Evolutionary conservation across 768 basidiomycete genomes (phyloP), one percentile per base, ranked within the genome.

Genomic region (Boletus huronensis): DNA sequence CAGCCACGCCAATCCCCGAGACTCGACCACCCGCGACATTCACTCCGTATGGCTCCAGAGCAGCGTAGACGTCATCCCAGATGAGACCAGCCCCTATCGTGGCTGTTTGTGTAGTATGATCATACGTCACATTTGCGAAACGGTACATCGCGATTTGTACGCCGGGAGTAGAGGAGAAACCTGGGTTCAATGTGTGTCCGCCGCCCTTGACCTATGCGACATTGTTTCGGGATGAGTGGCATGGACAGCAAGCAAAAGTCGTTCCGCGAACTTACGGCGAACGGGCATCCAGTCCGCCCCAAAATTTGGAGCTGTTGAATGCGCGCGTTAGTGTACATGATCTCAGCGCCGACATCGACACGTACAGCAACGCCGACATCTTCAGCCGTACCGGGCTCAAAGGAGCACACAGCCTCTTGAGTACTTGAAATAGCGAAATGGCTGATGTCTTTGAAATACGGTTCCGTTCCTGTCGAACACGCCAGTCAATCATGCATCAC

Each of bases 41-140:
- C 8, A 82, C 78, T 6, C 71, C 73, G 51, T 72, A 60, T 0
- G 78, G 80, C 6, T 70, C 73, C 5, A 88, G 73, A 6, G 77
- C 79, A 3, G 72, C 70, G 57, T 86, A 87, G 67, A 81, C 83
- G 32, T 85, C 79, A 62, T 88, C 85, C 85, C 84, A 88, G 26
- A 83, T 72, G n/a, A 82, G 61, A 6, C 76, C 75, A 8, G 74
- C 62, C 32, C 72, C 74, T 46, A 77, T 57, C 11, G 62, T 70
- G 2, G 66, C 80, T 0, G 77, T 82, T 50, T 76, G 70, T 0
- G 74, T 58, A 0, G 58, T 50, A 2, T 64, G 53, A 42, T 81
- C 64, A 49, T 82, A 83, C 1, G 50, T 69, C 21, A 82, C 74
- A 17, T 76, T 56, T 5, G 72, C 70, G 62, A 85, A 83, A 2